phyloP scores from a whole-genome alignment of 306 rosid species.

The Myrica gale region DNA sequence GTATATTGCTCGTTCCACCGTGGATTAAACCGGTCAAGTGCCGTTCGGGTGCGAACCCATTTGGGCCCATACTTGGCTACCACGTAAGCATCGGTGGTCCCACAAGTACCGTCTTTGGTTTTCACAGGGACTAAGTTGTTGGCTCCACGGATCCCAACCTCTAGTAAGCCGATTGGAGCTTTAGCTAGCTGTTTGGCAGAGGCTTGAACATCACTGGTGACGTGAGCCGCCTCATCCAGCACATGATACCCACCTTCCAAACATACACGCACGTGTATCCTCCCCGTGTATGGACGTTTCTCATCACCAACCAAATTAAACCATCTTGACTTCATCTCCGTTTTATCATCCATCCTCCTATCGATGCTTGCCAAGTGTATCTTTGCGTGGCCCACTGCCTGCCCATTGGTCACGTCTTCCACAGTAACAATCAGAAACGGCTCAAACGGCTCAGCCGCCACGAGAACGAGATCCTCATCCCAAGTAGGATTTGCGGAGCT shows the following conservation, averaged over 20 bases:
- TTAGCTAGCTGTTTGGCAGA: conserved; percentile 64
- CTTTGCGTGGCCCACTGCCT: conserved; percentile 51
- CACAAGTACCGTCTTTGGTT: conserved; percentile 64
- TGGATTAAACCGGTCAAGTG: conserved; percentile 75
- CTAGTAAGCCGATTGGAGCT: conserved; percentile 67
- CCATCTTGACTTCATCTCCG: conserved; percentile 74
- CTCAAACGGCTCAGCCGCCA: conserved; percentile 88
- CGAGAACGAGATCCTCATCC: conserved; percentile 76
- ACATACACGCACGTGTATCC: conserved; percentile 71
- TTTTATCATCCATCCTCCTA: conserved; percentile 47
- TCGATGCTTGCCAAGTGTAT: conserved; percentile 68
- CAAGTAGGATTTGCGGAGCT: conserved; percentile 62
- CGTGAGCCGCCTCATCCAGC: conserved; percentile 82
- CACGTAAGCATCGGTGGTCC: conserved; percentile 75
- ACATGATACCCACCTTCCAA: conserved; percentile 92
- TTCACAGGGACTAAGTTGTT: conserved; percentile 70
- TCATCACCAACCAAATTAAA: conserved; percentile 59
- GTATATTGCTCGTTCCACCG: conserved; percentile 91
- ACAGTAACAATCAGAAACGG: conserved; percentile 57
- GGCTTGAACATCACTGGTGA: conserved; percentile 78
- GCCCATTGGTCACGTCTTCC: conserved; percentile 46
- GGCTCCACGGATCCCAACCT: conserved; percentile 83
- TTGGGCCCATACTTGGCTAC: conserved; percentile 83
- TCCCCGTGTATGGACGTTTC: conserved; percentile 44
- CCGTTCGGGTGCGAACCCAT: conserved; percentile 82